Conservation (phyloP, 2,329 filamentous ascomycete species). For the Aureobasidium vineae region DNA sequence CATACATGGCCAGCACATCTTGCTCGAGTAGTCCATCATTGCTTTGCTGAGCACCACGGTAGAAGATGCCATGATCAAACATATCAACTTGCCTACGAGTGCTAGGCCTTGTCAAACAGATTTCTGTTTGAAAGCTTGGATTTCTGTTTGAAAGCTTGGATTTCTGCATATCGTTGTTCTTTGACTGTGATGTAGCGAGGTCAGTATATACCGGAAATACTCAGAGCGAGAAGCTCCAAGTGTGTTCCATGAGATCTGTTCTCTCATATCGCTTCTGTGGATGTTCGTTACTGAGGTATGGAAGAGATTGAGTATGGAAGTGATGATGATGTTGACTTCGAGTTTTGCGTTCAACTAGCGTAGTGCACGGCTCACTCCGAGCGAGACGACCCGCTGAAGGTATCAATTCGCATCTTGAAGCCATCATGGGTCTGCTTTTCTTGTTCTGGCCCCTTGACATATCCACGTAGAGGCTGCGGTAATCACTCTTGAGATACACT, state of each 20-base stretch:
- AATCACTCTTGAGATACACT: neutral
- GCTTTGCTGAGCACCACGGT: neutral
- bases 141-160: neutral
- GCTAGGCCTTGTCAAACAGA: neutral
- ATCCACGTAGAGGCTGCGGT: neutral
- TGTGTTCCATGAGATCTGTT: neutral
- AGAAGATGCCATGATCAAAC: neutral
- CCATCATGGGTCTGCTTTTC: neutral
- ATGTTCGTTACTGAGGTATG: neutral
- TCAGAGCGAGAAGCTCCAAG: too few species aligned
- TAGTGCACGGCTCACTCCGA: neutral
- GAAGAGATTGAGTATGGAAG: neutral
- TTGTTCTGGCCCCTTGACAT: neutral
- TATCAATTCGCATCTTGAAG: neutral
- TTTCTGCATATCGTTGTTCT: neutral
- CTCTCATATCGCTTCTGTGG: neutral
- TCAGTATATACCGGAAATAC: neutral
- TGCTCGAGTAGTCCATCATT: neutral
- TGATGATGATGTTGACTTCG: neutral
- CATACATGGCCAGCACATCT: neutral
- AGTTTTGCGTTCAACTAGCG: neutral
- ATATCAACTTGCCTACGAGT: neutral
- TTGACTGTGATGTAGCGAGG: neutral
- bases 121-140: neutral
- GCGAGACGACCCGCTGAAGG: neutral